phyloP scores from a whole-genome alignment of 2,329 filamentous ascomycete genomes.

The Fusarium sp. region DNA sequence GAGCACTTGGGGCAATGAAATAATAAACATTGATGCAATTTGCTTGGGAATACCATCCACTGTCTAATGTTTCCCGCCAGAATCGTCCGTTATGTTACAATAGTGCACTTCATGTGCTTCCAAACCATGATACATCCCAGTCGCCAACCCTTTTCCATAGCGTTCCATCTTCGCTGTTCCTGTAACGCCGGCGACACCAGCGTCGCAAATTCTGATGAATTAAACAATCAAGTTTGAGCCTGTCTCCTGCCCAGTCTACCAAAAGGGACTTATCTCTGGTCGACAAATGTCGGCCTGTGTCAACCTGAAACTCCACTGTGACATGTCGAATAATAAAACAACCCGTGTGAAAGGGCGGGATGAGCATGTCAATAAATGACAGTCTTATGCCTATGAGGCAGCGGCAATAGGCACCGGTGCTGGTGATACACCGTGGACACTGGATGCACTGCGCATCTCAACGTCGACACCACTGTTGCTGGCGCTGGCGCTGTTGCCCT shows the following conservation, averaged over 20 bases:
- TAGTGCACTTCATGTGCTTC: constrained; percentile 10
- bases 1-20: neutral
- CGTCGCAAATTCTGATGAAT: constrained; percentile 36
- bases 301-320: constrained; percentile 29
- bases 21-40: constrained; percentile 6
- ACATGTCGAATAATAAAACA: constrained; percentile 29
- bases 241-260: constrained; percentile 29
- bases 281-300: constrained; percentile 21
- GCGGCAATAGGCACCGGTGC: constrained; percentile 58
- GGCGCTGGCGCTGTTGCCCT: constrained; percentile 58
- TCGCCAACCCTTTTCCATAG: constrained; percentile 33
- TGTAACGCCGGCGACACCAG: constrained; percentile 44
- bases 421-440: constrained; percentile 61
- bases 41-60: constrained; percentile 14
- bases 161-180: constrained; percentile 30
- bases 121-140: constrained; percentile 13
- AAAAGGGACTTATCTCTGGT: constrained; percentile 10
- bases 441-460: constrained; percentile 62
- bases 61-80: constrained; percentile 21
- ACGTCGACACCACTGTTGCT: constrained; percentile 56
- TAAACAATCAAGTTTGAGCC: constrained; percentile 16
- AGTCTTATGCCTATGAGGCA: constrained; percentile 47
- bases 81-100: constrained; percentile 31
- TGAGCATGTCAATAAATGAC: neutral
- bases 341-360: constrained; percentile 16